Conservation (phyloP, 2,329 filamentous ascomycete species). For the Scedosporium aurantiacum region DNA sequence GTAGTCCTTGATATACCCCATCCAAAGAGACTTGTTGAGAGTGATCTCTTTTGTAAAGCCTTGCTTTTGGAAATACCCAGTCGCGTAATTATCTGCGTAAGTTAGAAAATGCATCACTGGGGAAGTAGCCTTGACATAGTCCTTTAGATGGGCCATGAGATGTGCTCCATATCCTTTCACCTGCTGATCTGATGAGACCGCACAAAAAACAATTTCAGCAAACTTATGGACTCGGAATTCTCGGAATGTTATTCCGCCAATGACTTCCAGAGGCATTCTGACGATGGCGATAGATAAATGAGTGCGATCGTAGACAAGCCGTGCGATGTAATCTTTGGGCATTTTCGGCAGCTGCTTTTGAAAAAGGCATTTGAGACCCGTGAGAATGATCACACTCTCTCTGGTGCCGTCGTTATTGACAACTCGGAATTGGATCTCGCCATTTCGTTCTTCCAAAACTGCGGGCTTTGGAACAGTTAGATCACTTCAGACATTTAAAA, state of each 20-base stretch:
- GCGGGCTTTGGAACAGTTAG: constrained; percentile 47
- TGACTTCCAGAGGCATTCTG: constrained; percentile 87
- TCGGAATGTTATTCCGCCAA: constrained; percentile 91
- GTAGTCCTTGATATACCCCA: constrained; percentile 99
- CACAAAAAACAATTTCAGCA: constrained; percentile 97
- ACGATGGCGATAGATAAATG: constrained; percentile 95
- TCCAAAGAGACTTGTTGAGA: constrained; percentile 81
- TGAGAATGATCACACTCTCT: constrained; percentile 87
- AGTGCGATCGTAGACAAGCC: constrained; percentile 92
- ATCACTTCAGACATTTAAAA: no score
- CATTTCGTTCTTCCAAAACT: constrained; percentile 84
- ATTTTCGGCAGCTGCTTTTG: constrained; percentile 98
- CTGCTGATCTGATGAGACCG: constrained; percentile 94
- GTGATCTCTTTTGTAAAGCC: constrained; percentile 99
- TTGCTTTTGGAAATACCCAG: constrained; percentile 98
- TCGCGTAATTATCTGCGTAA: constrained; percentile 97
- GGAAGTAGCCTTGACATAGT: constrained; percentile 95
- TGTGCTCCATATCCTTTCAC: constrained; percentile 98
- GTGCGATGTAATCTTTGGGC: constrained; percentile 98
- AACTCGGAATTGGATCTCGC: constrained; percentile 92
- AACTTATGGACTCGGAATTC: constrained; percentile 88
- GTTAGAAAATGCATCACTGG: constrained; percentile 98
- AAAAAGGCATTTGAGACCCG: constrained; percentile 93
- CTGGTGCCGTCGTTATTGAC: constrained; percentile 90
- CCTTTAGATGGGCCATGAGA: constrained; percentile 94